phyloP scores from a whole-genome alignment of 2,329 filamentous ascomycete genomes.

The Exophiala viscosa region DNA sequence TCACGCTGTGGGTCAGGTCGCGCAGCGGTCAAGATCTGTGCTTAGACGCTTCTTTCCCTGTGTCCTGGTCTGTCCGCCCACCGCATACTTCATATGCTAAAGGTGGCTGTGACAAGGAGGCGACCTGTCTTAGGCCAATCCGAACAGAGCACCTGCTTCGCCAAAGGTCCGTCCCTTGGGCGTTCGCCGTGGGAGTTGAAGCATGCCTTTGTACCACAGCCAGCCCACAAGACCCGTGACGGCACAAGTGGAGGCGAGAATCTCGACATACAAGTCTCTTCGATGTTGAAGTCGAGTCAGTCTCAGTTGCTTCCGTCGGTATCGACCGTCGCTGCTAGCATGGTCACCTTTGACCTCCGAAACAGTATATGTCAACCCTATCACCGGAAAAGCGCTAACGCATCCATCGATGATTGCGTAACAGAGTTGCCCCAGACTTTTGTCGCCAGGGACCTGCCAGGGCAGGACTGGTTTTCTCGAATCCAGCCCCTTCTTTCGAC shows the following conservation, averaged over 20 bases:
- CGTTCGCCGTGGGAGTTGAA: slow-evolving; percentile 24
- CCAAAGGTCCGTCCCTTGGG: slow-evolving; percentile 22
- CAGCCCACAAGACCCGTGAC: slow-evolving; percentile 9
- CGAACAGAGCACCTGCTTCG: slow-evolving; percentile 26
- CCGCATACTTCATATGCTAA: too few species aligned
- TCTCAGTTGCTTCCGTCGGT: slow-evolving; percentile 15
- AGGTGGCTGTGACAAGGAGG: not conserved
- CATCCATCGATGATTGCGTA: slow-evolving; percentile 13
- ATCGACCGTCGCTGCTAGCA: slow-evolving; percentile 1
- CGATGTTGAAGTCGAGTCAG: slow-evolving; percentile 10
- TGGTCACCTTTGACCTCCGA: slow-evolving; percentile 12
- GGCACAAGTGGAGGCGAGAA: slow-evolving; percentile 13
- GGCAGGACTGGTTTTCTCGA: slow-evolving; percentile 17
- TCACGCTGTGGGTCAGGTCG: too few species aligned
- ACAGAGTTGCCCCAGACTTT: slow-evolving; percentile 7
- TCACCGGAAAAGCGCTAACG: slow-evolving; percentile 13
- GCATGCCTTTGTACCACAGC: slow-evolving; percentile 33
- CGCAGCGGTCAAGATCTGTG: too few species aligned
- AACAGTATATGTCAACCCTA: slow-evolving; percentile 10
- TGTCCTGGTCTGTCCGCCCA: too few species aligned
- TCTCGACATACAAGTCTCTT: slow-evolving; percentile 19
- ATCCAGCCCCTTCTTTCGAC: not conserved
- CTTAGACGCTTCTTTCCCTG: too few species aligned
- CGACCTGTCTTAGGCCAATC: slow-evolving; percentile 9
- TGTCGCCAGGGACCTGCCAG: slow-evolving; percentile 15